These are phyloP conservation scores for Exophiala dermatitidis DNA, from an alignment of 2,329 filamentous ascomycete genomes.

Conservation along the genomic window DNA sequence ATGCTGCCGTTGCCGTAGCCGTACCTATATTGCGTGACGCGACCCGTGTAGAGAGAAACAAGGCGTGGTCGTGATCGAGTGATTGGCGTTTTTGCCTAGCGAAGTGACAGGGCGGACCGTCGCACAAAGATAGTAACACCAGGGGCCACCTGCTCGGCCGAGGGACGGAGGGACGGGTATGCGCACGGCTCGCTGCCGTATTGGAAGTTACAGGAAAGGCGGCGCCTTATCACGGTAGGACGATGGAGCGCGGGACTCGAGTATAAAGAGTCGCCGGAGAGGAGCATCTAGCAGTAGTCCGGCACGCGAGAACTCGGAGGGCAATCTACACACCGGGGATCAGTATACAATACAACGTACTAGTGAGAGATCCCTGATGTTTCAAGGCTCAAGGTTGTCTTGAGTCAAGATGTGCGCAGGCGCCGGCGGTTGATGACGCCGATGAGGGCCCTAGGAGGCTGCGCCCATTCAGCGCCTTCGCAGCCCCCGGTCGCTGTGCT, in stretches of 20 bases:
- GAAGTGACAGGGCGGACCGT: neutral
- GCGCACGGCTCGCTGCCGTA: neutral
- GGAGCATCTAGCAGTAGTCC: neutral
- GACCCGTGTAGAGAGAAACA: neutral
- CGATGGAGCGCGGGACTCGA: neutral
- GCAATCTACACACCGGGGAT: neutral
- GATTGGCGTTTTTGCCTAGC: neutral
- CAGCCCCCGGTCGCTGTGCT: neutral
- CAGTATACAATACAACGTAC: neutral
- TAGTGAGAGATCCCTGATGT: neutral
- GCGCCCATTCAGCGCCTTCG: neutral
- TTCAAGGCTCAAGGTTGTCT: neutral
- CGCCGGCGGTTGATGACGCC: slow-evolving; percentile 9
- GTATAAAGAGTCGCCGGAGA: neutral
- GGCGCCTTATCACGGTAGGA: neutral
- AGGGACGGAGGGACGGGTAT: slow-evolving; percentile 4
- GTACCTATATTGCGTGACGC: neutral
- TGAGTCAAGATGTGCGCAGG: neutral
- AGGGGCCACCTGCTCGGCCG: neutral
- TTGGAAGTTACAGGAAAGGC: neutral
- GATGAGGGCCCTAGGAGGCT: neutral
- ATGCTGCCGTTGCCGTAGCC: neutral
- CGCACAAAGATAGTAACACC: neutral
- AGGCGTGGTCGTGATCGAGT: neutral
- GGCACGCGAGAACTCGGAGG: neutral